These are phyloP conservation scores for Auriscalpium vulgare DNA, from an alignment of 768 basidiomycete species.

Conservation along the genomic window DNA sequence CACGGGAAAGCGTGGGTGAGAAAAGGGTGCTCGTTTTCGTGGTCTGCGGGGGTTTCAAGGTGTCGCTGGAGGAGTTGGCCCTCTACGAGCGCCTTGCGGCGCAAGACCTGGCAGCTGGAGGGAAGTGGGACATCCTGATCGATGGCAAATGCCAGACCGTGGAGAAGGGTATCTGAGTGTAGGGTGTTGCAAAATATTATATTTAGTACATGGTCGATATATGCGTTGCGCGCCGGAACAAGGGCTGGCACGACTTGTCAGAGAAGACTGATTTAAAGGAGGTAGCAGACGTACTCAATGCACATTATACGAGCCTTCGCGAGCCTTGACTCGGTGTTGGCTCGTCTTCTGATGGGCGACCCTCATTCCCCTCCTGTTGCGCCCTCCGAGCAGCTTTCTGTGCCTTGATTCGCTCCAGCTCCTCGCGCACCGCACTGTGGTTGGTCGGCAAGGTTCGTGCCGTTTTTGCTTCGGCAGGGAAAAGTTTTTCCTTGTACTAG, in stretches of 20 bases:
- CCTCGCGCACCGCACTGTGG: constrained; percentile 54
- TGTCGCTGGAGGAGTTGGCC: constrained; percentile 43
- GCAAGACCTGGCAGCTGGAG: constrained; percentile 17
- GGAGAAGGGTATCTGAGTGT: background rate
- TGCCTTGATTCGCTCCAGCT: constrained; percentile 64
- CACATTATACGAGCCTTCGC: constrained; percentile 9
- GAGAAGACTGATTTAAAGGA: too few species aligned
- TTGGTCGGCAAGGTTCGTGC: constrained; percentile 59
- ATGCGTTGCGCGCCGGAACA: too few species aligned
- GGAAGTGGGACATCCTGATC: background rate
- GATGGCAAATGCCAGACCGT: background rate
- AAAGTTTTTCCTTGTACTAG: constrained; percentile 67
- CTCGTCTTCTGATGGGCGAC: constrained; percentile 3
- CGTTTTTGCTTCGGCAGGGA: constrained; percentile 53
- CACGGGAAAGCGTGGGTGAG: constrained; percentile 17
- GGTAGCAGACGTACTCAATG: too few species aligned
- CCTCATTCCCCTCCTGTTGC: constrained; percentile 35
- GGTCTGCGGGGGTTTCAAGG: constrained; percentile 67
- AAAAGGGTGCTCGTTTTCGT: constrained; percentile 49
- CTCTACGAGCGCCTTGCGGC: constrained; percentile 39
- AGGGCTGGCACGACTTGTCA: too few species aligned
- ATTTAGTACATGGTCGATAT: background rate
- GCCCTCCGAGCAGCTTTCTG: constrained; percentile 41
- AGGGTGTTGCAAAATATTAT: background rate
- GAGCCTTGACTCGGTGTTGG: constrained; percentile 22